phyloP scores from a whole-genome alignment of 1,284 basidiomycete genomes.

The Veloboletus limbatus region DNA sequence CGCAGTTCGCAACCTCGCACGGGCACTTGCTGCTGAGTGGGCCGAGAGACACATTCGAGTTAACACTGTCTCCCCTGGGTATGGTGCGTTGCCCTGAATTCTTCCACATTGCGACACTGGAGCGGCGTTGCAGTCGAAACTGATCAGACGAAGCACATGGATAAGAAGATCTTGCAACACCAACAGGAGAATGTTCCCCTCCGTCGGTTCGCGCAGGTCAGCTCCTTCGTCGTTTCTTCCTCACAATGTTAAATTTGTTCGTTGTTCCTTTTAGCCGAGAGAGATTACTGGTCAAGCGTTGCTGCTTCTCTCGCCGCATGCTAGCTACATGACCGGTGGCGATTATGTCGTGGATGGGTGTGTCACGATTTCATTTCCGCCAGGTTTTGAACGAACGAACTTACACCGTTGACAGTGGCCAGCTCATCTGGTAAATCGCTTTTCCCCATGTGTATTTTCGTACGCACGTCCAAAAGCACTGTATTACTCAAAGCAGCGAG shows the following conservation, averaged over 20 bases:
- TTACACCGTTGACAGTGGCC: constrained; percentile 25
- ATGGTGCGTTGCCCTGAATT: constrained; percentile 37
- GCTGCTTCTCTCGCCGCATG: constrained; percentile 42
- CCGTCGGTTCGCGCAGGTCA: constrained; percentile 40
- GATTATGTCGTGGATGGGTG: constrained; percentile 45
- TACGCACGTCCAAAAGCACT: background rate
- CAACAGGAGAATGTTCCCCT: constrained; percentile 40
- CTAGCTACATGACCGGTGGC: constrained; percentile 44
- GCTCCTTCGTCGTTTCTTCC: background rate
- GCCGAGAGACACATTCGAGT: constrained; percentile 50
- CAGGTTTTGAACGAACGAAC: background rate
- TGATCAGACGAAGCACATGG: constrained; percentile 39
- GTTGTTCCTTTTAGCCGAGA: constrained; percentile 32
- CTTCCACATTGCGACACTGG: background rate
- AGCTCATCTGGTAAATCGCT: constrained; percentile 37
- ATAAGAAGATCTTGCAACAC: constrained; percentile 31
- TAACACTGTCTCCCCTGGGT: constrained; percentile 60
- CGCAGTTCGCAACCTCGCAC: constrained; percentile 54
- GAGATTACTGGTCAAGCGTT: constrained; percentile 45
- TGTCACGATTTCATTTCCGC: constrained; percentile 14
- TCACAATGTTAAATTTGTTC: too few relatives aligned
- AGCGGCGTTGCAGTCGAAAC: constrained; percentile 31
- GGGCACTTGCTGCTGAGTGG: constrained; percentile 64
- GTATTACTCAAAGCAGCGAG: too few relatives aligned
- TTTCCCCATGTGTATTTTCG: background rate